A percentile compares a stretch with the other conserved stretches of the same genome.
Conservation (phyloP, 257 asterid genomes). For the Echium plantagineum region DNA sequence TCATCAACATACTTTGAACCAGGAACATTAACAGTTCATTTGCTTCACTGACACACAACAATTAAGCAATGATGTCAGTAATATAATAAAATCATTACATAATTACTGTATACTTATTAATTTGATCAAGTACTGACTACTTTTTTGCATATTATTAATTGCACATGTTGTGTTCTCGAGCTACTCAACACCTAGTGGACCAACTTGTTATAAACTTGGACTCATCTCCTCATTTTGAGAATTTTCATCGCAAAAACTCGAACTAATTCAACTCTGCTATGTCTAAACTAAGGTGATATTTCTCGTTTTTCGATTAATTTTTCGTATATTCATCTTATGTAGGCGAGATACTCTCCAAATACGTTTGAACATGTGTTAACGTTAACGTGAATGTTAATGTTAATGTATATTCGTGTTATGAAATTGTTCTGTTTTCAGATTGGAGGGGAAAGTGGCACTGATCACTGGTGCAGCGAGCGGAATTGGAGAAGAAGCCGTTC, state of each 20-base stretch:
- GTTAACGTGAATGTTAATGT: too few relatives aligned
- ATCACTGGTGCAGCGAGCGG: conserved; percentile 80
- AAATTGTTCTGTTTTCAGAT: conserved; percentile 10
- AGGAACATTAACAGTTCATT: neutral
- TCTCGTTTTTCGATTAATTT: too few relatives aligned
- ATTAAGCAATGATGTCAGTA: too few relatives aligned
- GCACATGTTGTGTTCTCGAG: neutral
- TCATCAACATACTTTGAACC: neutral
- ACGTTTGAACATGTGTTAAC: too few relatives aligned
- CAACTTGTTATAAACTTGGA: neutral
- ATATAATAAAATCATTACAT: too few relatives aligned
- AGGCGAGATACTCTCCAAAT: too few relatives aligned
- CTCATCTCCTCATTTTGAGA: neutral
- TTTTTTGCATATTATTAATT: neutral
- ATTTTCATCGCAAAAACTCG: neutral
- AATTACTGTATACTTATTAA: too few relatives aligned
- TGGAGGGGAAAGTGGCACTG: conserved; percentile 61
- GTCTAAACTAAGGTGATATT: neutral
- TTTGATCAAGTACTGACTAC: too few relatives aligned
- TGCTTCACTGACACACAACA: neutral
- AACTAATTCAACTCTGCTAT: too few relatives aligned
- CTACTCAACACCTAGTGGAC: neutral
- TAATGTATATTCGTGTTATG: too few relatives aligned
- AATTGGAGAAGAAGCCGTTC: conserved; percentile 46
- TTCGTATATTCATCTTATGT: too few relatives aligned